These are phyloP conservation scores for Decorospora gaudefroyi DNA, from an alignment of 2,329 filamentous ascomycete species.

Conservation along the genomic window DNA sequence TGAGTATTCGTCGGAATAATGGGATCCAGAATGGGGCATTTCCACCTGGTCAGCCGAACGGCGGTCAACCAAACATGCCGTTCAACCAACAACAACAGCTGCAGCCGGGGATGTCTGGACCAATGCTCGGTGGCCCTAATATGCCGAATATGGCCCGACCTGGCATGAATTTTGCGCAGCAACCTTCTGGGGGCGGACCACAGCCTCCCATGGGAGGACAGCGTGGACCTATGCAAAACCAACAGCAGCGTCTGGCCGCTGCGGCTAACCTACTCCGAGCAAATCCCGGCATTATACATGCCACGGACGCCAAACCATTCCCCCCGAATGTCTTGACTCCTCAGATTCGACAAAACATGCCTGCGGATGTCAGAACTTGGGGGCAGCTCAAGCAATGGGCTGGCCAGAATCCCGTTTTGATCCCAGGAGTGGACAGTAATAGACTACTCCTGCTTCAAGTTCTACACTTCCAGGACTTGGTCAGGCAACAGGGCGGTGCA, in stretches of 20 bases:
- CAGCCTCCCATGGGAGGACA: slow-evolving; percentile 33
- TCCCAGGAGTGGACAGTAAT: slow-evolving; percentile 32
- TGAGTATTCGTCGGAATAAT: slow-evolving; percentile 27
- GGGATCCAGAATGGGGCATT: slow-evolving; percentile 31
- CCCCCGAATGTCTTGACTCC: slow-evolving; percentile 37
- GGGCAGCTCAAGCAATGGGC: slow-evolving; percentile 61
- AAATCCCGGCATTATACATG: slow-evolving; percentile 43
- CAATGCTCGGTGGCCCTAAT: slow-evolving; percentile 37
- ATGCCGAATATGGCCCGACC: slow-evolving; percentile 34
- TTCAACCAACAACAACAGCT: slow-evolving; percentile 38
- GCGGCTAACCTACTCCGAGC: slow-evolving; percentile 37
- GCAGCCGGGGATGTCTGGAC: slow-evolving; percentile 29
- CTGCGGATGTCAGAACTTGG: slow-evolving; percentile 60
- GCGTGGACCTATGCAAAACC: slow-evolving; percentile 28
- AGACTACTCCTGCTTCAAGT: slow-evolving; percentile 47
- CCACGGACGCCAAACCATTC: slow-evolving; percentile 40
- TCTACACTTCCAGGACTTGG: slow-evolving; percentile 52
- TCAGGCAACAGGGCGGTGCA: slow-evolving; percentile 35
- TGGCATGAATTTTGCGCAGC: slow-evolving; percentile 39
- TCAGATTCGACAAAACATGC: slow-evolving; percentile 43
- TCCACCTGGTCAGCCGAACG: slow-evolving; percentile 23
- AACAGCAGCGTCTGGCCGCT: slow-evolving; percentile 34
- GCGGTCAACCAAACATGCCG: slow-evolving; percentile 36
- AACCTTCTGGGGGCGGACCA: slow-evolving; percentile 29
- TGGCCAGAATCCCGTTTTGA: slow-evolving; percentile 48